Conservation (phyloP, 2,329 filamentous ascomycete species). For the Ophiostoma himal-ulmi region DNA sequence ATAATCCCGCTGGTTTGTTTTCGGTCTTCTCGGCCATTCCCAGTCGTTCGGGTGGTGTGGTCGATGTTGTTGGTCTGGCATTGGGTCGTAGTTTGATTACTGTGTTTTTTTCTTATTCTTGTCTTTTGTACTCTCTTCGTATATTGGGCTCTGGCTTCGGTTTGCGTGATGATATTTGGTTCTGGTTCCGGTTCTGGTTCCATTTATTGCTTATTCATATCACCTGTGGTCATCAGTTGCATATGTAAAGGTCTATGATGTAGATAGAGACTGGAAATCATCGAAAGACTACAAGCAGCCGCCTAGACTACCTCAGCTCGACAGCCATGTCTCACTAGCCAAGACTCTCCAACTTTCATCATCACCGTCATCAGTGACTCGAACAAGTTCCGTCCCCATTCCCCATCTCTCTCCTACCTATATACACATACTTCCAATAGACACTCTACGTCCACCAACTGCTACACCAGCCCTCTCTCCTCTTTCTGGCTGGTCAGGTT, state of each 20-base stretch:
- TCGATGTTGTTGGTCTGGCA: background rate
- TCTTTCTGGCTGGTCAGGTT: background rate
- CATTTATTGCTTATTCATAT: no score
- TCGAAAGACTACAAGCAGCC: background rate
- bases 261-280: background rate
- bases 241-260: no score
- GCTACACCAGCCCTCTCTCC: background rate
- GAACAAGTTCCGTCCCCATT: background rate
- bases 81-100: background rate
- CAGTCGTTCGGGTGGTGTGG: background rate
- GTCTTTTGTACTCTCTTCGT: background rate
- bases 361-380: background rate
- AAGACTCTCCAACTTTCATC: background rate
- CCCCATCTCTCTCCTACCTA: background rate
- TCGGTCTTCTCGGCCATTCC: background rate
- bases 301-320: background rate
- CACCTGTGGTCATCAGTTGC: no score
- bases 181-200: background rate
- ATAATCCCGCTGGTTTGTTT: constrained; percentile 1
- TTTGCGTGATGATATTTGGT: background rate
- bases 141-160: background rate
- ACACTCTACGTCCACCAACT: background rate
- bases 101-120: background rate
- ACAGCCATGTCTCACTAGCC: background rate
- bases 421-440: background rate